Evolutionary conservation across 441 rosid genomes (phyloP), one percentile per base, ranked within the genome.

Genomic region (Raphanus hybrid): DNA sequence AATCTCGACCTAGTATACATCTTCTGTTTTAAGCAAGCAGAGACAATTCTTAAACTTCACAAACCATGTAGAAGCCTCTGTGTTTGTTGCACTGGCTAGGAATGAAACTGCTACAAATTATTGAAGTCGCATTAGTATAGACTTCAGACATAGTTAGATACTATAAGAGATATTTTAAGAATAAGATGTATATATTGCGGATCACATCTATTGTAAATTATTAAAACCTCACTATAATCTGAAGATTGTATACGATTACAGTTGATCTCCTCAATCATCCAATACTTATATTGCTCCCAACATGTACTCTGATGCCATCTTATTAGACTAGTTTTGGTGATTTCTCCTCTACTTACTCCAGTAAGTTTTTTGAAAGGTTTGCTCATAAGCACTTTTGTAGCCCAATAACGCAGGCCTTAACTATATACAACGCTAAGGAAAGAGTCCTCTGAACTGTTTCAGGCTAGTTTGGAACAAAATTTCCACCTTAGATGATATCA

Each of bases 401-500:
- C 12, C 48, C 48, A 41, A 2, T 41, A 41, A 9, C 12, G 48
- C 12, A 41, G 12, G 12, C 48, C 48, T 41, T 41, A 9, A 41
- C 48, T 10, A 41, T 41, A 41, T 41, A 18, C 1, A 3, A 41
- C 39, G 39, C 8, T 34, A 41, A 41, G n/a, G 12, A 41, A 41
- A 41, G 48, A 41, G 48, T 41, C 48, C 48, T 41, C 48, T 41
- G 48, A 9, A 9, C 3, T 10, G 12, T 41, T 41, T 48, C 57
- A 14, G 6, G 57, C 77, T 35, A 58, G 63, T 80, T 27, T 82
- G 81, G 70, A 74, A 64, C 92, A 90, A 93, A 89, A 59, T 83
- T 86, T 75, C 89, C 60, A 55, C 65, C 65, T 71, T 91, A 76
- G 85, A 90, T 78, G 91, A 84, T 54, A 89, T 91, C 70, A 82